phyloP scores from a whole-genome alignment of 106 monocot genomes.

The Phalaenopsis aphrodite region DNA sequence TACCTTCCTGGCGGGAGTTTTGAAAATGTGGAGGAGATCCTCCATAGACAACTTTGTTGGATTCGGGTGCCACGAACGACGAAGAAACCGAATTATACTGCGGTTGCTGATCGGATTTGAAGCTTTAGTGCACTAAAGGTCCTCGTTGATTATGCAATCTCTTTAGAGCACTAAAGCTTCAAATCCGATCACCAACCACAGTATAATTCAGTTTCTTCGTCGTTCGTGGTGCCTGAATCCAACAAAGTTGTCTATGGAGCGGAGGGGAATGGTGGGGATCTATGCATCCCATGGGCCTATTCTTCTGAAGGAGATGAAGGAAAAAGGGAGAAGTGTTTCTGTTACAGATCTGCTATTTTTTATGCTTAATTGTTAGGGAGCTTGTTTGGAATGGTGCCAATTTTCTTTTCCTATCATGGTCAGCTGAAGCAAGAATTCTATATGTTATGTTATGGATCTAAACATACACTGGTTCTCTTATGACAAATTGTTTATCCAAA shows the following conservation, averaged over 20 bases:
- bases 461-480: not conserved
- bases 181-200: not conserved
- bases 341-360: constrained; percentile 2
- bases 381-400: not conserved
- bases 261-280: not conserved
- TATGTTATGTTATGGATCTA: not conserved
- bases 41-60: too few species aligned
- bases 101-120: too few species aligned
- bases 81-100: too few species aligned
- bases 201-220: not conserved
- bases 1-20: constrained; percentile 1
- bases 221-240: constrained; percentile 3
- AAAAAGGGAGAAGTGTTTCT: constrained; percentile 5
- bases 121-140: too few species aligned
- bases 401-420: not conserved
- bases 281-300: constrained; percentile 6
- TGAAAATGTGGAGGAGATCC: not conserved
- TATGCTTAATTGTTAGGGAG: not conserved
- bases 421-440: not conserved
- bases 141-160: not conserved
- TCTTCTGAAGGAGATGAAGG: constrained; percentile 9
- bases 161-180: constrained; percentile 1
- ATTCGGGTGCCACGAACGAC: too few species aligned
- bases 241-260: not conserved
- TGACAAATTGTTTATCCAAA: not conserved